phyloP scores from a whole-genome alignment of 331 rosid species.

The Quercus phellos region DNA sequence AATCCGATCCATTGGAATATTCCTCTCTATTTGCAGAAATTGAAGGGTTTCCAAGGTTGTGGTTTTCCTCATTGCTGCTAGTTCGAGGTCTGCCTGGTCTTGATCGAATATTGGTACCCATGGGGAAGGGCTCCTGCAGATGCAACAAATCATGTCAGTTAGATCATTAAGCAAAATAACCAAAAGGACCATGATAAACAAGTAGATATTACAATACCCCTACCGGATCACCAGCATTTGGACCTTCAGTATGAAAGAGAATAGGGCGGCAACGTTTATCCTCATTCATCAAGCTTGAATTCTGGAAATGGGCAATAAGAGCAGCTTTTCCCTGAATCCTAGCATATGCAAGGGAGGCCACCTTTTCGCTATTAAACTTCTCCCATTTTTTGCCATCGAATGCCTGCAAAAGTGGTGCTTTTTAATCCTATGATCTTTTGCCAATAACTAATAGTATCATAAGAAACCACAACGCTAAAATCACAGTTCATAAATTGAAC shows the following conservation, averaged over 20 bases:
- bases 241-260: slow-evolving; percentile 85
- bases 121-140: slow-evolving; percentile 82
- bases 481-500: slow-evolving; percentile 26
- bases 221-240: slow-evolving; percentile 92
- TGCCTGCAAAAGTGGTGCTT: slow-evolving; percentile 46
- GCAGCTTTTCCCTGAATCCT: slow-evolving; percentile 86
- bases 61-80: slow-evolving; percentile 44
- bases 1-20: slow-evolving; percentile 38
- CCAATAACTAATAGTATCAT: slow-evolving; percentile 10
- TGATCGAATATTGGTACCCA: slow-evolving; percentile 59
- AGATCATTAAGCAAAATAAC: neutral
- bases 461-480: neutral
- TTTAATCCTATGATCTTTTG: slow-evolving; percentile 18
- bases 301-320: slow-evolving; percentile 84
- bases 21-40: slow-evolving; percentile 51
- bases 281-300: slow-evolving; percentile 82
- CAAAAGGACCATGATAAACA: neutral
- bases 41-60: slow-evolving; percentile 49
- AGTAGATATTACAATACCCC: neutral
- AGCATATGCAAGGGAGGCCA: slow-evolving; percentile 82
- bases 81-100: slow-evolving; percentile 66
- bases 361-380: slow-evolving; percentile 91
- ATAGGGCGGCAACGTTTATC: slow-evolving; percentile 91
- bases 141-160: slow-evolving; percentile 1
- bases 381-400: slow-evolving; percentile 90